Conservation (phyloP, 768 basidiomycete genomes). For the Lactifluus pinguis region DNA sequence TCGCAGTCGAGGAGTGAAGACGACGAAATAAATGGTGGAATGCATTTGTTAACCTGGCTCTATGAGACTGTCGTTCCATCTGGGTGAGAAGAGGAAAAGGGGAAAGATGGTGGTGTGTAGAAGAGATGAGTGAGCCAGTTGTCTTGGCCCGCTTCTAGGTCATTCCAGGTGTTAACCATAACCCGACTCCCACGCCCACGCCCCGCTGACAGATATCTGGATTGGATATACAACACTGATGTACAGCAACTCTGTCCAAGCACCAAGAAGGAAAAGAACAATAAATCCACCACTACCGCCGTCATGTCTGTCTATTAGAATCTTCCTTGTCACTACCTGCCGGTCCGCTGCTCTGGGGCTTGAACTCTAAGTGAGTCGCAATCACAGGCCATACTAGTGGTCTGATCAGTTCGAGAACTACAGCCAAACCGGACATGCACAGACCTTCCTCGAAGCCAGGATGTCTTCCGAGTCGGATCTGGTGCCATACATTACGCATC, state of each 20-base stretch:
- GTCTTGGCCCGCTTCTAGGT: neutral
- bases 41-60: neutral
- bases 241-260: too few relatives aligned
- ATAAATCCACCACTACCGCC: neutral
- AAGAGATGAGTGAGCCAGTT: neutral
- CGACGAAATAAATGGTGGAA: slow-evolving; percentile 8
- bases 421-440: slow-evolving; percentile 12
- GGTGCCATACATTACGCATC: slow-evolving; percentile 78
- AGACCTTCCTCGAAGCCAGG: slow-evolving; percentile 83
- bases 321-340: slow-evolving; percentile 15
- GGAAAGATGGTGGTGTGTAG: neutral
- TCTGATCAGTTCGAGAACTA: neutral
- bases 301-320: slow-evolving; percentile 3
- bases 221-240: too few relatives aligned
- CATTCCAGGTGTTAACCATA: neutral
- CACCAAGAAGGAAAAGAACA: too few relatives aligned
- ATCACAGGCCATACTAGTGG: slow-evolving; percentile 56
- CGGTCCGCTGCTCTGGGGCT: slow-evolving; percentile 26
- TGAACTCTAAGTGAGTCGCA: slow-evolving; percentile 52
- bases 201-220: too few relatives aligned
- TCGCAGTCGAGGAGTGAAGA: neutral
- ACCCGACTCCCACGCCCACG: neutral
- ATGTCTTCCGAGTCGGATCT: slow-evolving; percentile 75
- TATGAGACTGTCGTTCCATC: slow-evolving; percentile 8
- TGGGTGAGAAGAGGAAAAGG: neutral